Evolutionary conservation across 1,284 basidiomycete genomes (phyloP), one percentile per base, ranked within the genome.

Genomic region (Ganoderma meredithae): DNA sequence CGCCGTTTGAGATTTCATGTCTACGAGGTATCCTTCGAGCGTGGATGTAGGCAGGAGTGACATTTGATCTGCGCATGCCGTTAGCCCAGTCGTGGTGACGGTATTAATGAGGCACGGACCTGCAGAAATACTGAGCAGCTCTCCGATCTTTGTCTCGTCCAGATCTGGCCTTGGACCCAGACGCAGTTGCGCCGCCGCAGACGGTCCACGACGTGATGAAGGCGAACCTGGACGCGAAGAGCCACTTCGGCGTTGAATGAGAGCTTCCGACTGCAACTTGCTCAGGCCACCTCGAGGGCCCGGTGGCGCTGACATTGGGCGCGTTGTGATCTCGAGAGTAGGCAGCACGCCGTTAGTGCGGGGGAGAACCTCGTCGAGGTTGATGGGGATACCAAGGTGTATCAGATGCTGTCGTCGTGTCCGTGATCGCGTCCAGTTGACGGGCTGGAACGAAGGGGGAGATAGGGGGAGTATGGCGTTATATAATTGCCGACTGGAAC

Each of bases 361-460:
- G 2, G 95, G 94, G 55, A 96, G 81, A 22, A 96, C 90, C 82
- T 98, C 96, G 78, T 98, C 96, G 6, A 97, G 84, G 77, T 97
- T 97, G 62, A 98, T 93, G 4, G 96, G 96, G 60, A 98, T 91
- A 43, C 96, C 96, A 47, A 98, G 88, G 15, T 94, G 83, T 70
- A 97, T 95, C 53, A 98, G 85, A 74, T 97, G 95, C 76, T 96
- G 94, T 61, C 95, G 84, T 66, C 96, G 88, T 75, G 95, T 95
- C 58, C 93, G 88, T 62, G 95, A 96, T 53, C 95, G 89, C 65
- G 90, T 95, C 96, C 96, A 98, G 76, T 95, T 96, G 60, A 95
- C 90, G 17, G 94, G 92, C 78, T 92, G 90, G 62, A 90, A 87
- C 10, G 86, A 82, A 72, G 90, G 87, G 65, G 91, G 84, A 53